phyloP scores from a whole-genome alignment of 2,329 filamentous ascomycete genomes.

The Cercospora beticola region DNA sequence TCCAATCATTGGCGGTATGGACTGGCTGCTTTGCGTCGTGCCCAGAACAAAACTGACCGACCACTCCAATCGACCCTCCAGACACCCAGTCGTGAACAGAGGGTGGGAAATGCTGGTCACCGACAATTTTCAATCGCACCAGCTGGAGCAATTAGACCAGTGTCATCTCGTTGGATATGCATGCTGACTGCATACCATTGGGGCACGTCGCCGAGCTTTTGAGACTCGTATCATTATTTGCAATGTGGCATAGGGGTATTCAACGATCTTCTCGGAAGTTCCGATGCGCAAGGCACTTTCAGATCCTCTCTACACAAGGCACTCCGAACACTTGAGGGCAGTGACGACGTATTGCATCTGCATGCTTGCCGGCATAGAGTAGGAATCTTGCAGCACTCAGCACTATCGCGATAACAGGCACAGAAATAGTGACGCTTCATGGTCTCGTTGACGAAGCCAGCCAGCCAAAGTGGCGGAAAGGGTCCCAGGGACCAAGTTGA shows the following conservation, averaged over 20 bases:
- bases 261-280: not conserved
- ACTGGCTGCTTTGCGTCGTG: not conserved
- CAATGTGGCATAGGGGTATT: not conserved
- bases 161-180: not conserved
- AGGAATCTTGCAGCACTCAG: not conserved
- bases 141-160: not conserved
- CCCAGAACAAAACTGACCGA: not conserved
- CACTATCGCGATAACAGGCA: not conserved
- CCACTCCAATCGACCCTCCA: not conserved
- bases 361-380: not conserved
- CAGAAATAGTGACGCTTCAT: not conserved
- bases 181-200: not conserved
- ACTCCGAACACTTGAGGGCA: not conserved
- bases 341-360: not conserved
- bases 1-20: not conserved
- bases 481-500: slow-evolving; percentile 3
- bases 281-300: not conserved
- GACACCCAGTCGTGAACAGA: not conserved
- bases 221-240: not conserved
- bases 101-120: not conserved
- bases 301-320: not conserved
- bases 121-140: not conserved
- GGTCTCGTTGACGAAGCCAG: not conserved
- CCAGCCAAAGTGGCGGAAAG: not conserved
- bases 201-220: not conserved